These are phyloP conservation scores for Nephelium lappaceum DNA, from an alignment of 345 rosid genomes.

Conservation along the genomic window DNA sequence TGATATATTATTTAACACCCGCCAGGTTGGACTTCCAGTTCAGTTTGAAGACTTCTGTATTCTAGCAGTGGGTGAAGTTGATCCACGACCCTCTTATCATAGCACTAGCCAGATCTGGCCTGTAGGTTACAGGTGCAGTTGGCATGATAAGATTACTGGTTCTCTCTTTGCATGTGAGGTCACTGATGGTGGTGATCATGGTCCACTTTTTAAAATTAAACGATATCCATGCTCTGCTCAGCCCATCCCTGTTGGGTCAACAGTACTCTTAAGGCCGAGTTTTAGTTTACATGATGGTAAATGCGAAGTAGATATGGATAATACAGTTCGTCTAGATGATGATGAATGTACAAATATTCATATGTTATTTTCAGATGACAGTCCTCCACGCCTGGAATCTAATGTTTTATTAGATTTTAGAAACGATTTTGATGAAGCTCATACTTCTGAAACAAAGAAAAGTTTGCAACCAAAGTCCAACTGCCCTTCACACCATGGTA, in stretches of 20 bases:
- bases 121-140: constrained; percentile 39
- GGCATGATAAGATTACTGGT: constrained; percentile 48
- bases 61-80: constrained; percentile 36
- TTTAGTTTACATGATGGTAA: constrained; percentile 7
- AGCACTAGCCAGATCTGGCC: constrained; percentile 40
- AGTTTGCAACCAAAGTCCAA: neutral
- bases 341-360: constrained; percentile 29
- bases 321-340: constrained; percentile 5
- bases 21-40: constrained; percentile 42
- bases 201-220: constrained; percentile 41
- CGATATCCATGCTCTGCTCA: constrained; percentile 36
- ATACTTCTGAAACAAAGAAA: constrained; percentile 11
- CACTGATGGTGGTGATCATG: constrained; percentile 39
- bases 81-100: constrained; percentile 41
- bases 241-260: constrained; percentile 35
- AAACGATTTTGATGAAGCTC: constrained; percentile 7
- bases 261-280: constrained; percentile 24
- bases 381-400: constrained; percentile 32
- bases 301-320: constrained; percentile 1
- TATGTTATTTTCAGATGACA: constrained; percentile 27
- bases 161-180: constrained; percentile 37
- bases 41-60: constrained; percentile 42
- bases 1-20: constrained; percentile 7
- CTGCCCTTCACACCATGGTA: neutral
- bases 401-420: constrained; percentile 9